Evolutionary conservation across 1,139 yeast species (phyloP).

Genomic region (Yamadazyma pseudoaaseri): DNA sequence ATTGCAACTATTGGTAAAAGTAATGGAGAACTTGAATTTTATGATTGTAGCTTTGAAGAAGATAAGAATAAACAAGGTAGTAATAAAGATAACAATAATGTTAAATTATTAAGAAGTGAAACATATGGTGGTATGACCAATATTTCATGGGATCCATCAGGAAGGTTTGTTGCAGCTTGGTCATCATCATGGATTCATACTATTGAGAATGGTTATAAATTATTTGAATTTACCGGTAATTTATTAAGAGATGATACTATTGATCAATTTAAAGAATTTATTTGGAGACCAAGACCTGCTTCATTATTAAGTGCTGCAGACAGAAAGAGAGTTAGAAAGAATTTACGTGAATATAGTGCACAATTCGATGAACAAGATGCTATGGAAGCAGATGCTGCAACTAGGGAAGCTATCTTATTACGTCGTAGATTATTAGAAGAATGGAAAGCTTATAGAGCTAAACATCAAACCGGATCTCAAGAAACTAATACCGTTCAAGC

Average conservation of each 20-base stretch:
- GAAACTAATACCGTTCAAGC: conserved; percentile 54
- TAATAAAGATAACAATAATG: conserved; percentile 51
- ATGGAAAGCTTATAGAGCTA: conserved; percentile 80
- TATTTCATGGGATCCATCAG: conserved; percentile 93
- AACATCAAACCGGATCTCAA: conserved; percentile 48
- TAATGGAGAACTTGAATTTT: conserved; percentile 76
- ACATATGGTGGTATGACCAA: conserved; percentile 80
- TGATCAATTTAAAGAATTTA: conserved; percentile 83
- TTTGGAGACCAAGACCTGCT: conserved; percentile 98
- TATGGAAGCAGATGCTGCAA: conserved; percentile 93
- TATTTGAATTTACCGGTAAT: conserved; percentile 83
- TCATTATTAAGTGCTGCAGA: conserved; percentile 73
- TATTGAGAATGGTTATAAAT: conserved; percentile 86
- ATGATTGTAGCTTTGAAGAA: conserved; percentile 82
- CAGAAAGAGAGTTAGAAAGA: conserved; percentile 86
- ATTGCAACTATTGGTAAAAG: conserved; percentile 69
- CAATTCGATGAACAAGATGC: conserved; percentile 95
- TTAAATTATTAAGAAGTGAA: conserved; percentile 63
- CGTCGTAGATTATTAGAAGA: conserved; percentile 82
- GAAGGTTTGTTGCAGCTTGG: conserved; percentile 86
- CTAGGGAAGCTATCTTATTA: conserved; percentile 82
- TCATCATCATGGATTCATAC: conserved; percentile 84
- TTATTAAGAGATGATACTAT: conserved; percentile 70
- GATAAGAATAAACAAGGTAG: conserved; percentile 36
- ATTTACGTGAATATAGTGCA: conserved; percentile 84